Evolutionary conservation across 345 rosid species (phyloP).

Genomic region (Sonneratia alba): DNA sequence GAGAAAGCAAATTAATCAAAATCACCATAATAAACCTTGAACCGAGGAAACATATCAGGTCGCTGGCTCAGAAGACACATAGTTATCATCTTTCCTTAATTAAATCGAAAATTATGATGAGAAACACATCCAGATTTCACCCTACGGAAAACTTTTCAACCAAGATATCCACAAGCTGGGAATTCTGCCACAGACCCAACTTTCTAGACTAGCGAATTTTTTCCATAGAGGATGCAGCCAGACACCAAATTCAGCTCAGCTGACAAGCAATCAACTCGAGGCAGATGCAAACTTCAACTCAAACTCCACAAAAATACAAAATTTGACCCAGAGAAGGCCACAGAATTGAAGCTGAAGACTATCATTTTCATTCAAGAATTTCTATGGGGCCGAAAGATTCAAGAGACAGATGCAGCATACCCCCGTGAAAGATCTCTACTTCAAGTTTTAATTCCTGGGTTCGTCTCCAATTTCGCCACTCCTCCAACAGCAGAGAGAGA

Average conservation of each 20-base stretch:
- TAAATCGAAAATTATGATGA: background rate
- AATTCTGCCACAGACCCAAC: background rate
- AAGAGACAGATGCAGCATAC: background rate
- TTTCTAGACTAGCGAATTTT: background rate
- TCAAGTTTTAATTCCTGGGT: too few relatives aligned
- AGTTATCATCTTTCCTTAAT: background rate
- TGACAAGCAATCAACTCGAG: background rate
- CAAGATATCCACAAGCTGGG: background rate
- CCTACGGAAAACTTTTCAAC: background rate
- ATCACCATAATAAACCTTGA: background rate
- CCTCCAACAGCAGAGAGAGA: background rate
- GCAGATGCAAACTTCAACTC: background rate
- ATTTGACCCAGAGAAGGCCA: background rate
- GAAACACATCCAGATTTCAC: background rate
- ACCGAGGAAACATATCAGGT: background rate
- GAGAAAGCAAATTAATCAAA: background rate
- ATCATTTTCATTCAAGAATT: background rate
- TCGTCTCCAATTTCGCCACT: background rate
- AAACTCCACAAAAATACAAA: background rate
- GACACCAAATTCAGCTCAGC: background rate
- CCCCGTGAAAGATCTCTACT: background rate
- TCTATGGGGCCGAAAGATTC: background rate
- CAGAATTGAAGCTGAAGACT: background rate
- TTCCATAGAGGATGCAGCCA: background rate
- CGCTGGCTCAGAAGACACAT: background rate